Evolutionary conservation across 2,329 filamentous ascomycete species (phyloP), one percentile per base, ranked within the genome.

Genomic region (Verticillium zaregamsianum): DNA sequence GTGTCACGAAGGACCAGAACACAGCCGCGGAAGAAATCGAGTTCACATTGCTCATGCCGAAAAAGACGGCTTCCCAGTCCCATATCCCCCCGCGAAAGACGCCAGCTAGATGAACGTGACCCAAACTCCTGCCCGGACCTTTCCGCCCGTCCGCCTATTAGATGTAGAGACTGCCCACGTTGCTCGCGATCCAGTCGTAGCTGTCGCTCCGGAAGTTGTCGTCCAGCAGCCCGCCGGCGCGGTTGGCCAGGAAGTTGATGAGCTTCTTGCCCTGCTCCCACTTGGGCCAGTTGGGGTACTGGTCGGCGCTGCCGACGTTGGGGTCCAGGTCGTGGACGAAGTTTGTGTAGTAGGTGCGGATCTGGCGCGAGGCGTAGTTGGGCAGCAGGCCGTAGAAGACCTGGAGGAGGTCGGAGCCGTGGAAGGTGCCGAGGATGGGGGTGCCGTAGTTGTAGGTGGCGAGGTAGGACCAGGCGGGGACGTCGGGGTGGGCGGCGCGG

Each of bases 391-490:
- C 88, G 62, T 84, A 87, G 65, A 92, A 92, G 0, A 90, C 82
- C 70, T 90, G 85, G 3, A 91, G 66, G 1, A 93, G 67, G 66
- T 93, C 91, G 1, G 82, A 86, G 15, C 75, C 88, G 72, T 95
- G 92, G 74, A 92, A 90, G 0, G 90, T 93, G 20, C 92, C 91
- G 0, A 94, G 73, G 57, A 93, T 74, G 0, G 91, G 88, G 0
- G 86, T 89, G 11, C 88, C 88, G 70, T 88, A 86, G 76, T 89
- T 74, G 75, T 93, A 93, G 0, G 86, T 88, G 0, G 88, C 77
- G 1, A 95, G 82, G 74, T 93, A 95, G 0, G 88, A 91, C 90
- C 90, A 95, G 1, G 80, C 77, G 0, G 87, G 86, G 0, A 92
- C 85, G 35, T 74, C 67, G 0, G 87, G 86, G 64, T 86, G 81